Evolutionary conservation across 345 rosid genomes (phyloP).

Genomic region (Brassica rapa): DNA sequence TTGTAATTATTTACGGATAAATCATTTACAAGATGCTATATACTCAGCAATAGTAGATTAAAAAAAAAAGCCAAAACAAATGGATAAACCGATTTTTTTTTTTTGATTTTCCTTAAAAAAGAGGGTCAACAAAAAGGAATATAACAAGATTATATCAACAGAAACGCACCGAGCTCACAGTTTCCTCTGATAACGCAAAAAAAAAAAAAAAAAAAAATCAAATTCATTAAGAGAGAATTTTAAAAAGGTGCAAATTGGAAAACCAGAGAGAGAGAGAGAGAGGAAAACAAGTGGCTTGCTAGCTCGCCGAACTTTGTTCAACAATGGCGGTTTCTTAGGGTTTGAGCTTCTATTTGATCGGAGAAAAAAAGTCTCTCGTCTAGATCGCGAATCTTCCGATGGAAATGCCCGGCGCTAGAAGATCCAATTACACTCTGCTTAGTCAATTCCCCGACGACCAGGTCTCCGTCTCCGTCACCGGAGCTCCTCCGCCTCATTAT

Average conservation of each 20-base stretch:
- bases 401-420: constrained; percentile 82
- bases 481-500: constrained; percentile 52
- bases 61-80: not conserved
- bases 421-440: constrained; percentile 88
- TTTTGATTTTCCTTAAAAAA: not conserved
- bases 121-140: constrained; percentile 25
- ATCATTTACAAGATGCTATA: not conserved
- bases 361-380: not conserved
- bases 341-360: constrained; percentile 40
- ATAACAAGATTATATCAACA: constrained; percentile 27
- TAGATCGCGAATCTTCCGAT: constrained; percentile 45
- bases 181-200: constrained; percentile 30
- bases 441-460: constrained; percentile 81
- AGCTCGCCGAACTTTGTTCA: constrained; percentile 34
- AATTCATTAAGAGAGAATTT: constrained; percentile 25
- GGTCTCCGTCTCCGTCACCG: constrained; percentile 50
- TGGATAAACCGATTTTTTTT: not conserved
- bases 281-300: constrained; percentile 36
- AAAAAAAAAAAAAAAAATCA: constrained; percentile 41
- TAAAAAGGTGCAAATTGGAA: constrained; percentile 10
- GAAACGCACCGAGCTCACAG: constrained; percentile 31
- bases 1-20: not conserved
- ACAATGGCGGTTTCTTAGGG: constrained; percentile 58
- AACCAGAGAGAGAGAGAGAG: constrained; percentile 32
- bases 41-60: not conserved